A percentile compares a stretch with the other conserved stretches of the same genome.
These are phyloP conservation scores for Trifolium repens DNA, from an alignment of 306 rosid genomes.

Conservation along the genomic window DNA sequence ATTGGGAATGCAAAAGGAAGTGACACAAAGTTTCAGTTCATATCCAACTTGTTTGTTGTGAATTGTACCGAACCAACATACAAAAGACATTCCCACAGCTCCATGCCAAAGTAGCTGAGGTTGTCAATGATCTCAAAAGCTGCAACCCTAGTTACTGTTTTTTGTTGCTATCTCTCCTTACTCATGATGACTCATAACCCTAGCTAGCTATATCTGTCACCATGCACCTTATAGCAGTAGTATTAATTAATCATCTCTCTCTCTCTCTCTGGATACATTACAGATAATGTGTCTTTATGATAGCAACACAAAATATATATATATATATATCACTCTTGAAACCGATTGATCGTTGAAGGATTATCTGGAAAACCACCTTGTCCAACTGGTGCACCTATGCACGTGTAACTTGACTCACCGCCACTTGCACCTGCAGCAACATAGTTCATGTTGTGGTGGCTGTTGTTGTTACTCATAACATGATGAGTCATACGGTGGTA, in stretches of 20 bases:
- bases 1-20: slow-evolving; percentile 3
- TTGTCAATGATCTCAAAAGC: slow-evolving; percentile 74
- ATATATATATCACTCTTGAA: slow-evolving; percentile 64
- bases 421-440: background rate
- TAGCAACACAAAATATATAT: slow-evolving; percentile 15
- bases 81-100: slow-evolving; percentile 48
- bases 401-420: slow-evolving; percentile 51
- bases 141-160: slow-evolving; percentile 50
- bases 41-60: slow-evolving; percentile 49
- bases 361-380: slow-evolving; percentile 17
- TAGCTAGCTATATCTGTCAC: background rate
- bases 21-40: slow-evolving; percentile 62
- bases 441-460: too few species aligned
- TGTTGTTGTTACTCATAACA: slow-evolving; percentile 48
- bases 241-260: slow-evolving; percentile 38
- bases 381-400: slow-evolving; percentile 88
- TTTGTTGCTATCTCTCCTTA: slow-evolving; percentile 23
- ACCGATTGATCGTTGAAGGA: slow-evolving; percentile 71
- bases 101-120: slow-evolving; percentile 83
- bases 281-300: slow-evolving; percentile 51
- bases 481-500: slow-evolving; percentile 69
- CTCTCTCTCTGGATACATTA: slow-evolving; percentile 18
- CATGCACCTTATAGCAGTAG: background rate
- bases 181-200: slow-evolving; percentile 45
- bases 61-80: slow-evolving; percentile 47